Evolutionary conservation across 768 basidiomycete species (phyloP).

Genomic region (Dendrothele bispora): DNA sequence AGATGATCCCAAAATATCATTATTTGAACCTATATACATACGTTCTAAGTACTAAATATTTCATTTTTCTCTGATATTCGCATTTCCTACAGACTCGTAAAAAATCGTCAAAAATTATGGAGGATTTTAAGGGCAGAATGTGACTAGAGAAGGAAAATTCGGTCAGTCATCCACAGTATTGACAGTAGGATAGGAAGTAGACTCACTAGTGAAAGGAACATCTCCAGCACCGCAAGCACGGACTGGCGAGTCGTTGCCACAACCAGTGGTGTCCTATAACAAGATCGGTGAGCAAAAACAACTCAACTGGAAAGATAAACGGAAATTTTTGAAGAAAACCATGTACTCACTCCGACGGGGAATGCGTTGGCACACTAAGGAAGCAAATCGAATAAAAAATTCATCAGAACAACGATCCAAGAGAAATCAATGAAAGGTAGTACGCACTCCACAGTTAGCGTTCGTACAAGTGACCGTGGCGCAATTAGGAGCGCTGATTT

Average conservation of each 20-base stretch:
- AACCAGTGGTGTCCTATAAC: slow-evolving; percentile 33
- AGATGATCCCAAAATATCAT: too few relatives aligned
- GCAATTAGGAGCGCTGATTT: slow-evolving; percentile 34
- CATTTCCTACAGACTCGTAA: too few relatives aligned
- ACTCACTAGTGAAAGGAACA: slow-evolving; percentile 26
- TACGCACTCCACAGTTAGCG: slow-evolving; percentile 30
- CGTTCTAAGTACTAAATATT: too few relatives aligned
- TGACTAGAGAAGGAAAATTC: too few relatives aligned
- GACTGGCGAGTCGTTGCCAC: slow-evolving; percentile 37
- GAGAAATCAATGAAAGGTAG: neutral
- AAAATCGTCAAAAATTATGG: too few relatives aligned
- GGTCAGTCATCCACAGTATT: too few relatives aligned
- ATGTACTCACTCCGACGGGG: slow-evolving; percentile 2
- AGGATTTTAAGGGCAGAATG: too few relatives aligned
- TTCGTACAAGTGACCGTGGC: slow-evolving; percentile 39
- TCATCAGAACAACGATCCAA: neutral
- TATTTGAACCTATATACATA: too few relatives aligned
- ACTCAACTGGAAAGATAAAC: neutral
- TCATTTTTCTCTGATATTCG: too few relatives aligned
- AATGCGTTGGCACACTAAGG: slow-evolving; percentile 7
- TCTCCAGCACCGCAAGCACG: slow-evolving; percentile 34
- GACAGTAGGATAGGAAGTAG: too few relatives aligned
- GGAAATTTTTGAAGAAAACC: neutral
- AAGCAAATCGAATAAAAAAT: neutral
- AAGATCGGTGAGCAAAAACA: neutral